These are phyloP conservation scores for Myxozyma kluyveri DNA, from an alignment of 805 yeast species.

Conservation along the genomic window DNA sequence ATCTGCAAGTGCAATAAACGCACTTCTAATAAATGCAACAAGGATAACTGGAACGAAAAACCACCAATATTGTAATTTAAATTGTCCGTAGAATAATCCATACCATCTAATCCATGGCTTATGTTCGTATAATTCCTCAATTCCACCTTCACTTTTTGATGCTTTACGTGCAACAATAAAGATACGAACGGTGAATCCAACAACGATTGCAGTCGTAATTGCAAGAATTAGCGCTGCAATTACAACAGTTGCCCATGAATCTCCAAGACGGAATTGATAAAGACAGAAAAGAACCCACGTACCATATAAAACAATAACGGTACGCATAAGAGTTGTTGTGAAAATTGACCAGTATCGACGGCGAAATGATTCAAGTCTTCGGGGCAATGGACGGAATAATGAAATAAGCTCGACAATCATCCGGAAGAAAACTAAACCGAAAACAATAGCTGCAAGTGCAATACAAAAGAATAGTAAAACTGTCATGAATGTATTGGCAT, in stretches of 20 bases:
- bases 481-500: constrained; percentile 38
- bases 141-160: constrained; percentile 27
- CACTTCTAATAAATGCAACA: constrained; percentile 36
- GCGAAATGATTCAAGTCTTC: constrained; percentile 31
- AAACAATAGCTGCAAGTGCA: constrained; percentile 31
- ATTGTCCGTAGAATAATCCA: constrained; percentile 39
- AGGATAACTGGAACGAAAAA: constrained; percentile 33
- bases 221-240: constrained; percentile 37
- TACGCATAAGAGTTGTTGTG: constrained; percentile 33
- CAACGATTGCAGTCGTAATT: constrained; percentile 32
- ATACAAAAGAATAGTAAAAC: constrained; percentile 38
- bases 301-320: constrained; percentile 37
- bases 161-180: constrained; percentile 34
- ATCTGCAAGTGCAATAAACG: constrained; percentile 38
- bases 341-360: constrained; percentile 31
- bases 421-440: constrained; percentile 32
- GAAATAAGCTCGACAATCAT: constrained; percentile 31
- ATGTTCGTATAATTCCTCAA: constrained; percentile 33
- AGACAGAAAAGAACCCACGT: constrained; percentile 37
- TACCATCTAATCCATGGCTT: constrained; percentile 37
- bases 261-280: constrained; percentile 37
- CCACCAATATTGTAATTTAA: constrained; percentile 38
- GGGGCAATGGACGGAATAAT: constrained; percentile 13
- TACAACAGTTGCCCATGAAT: constrained; percentile 37
- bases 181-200: constrained; percentile 33